Percentiles rank a stretch among this genome's conserved stretches.
These are phyloP conservation scores for Musa itinerans DNA, from an alignment of 176 grass and related monocot genomes.

Conservation along the genomic window DNA sequence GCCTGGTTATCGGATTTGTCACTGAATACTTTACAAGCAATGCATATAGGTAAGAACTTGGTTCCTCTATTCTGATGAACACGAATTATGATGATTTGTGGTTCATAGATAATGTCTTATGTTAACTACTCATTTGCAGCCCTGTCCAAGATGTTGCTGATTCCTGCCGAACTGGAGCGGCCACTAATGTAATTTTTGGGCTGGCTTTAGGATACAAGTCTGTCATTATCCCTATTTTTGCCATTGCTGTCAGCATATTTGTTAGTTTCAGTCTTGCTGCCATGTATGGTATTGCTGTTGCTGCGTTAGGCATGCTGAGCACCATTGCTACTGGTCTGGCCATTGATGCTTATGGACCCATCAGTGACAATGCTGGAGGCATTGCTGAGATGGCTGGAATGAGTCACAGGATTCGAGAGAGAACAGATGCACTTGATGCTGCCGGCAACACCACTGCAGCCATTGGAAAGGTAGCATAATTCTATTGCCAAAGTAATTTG, in stretches of 20 bases:
- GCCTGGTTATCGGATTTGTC: constrained; percentile 48
- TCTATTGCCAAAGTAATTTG: background rate
- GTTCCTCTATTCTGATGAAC: background rate
- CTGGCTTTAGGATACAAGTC: constrained; percentile 58
- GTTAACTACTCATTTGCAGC: constrained; percentile 3
- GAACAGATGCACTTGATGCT: constrained; percentile 44
- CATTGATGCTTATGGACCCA: constrained; percentile 49
- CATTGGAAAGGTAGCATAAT: constrained; percentile 38
- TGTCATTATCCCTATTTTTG: constrained; percentile 46
- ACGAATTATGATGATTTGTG: background rate
- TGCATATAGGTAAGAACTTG: constrained; percentile 31
- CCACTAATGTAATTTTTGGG: constrained; percentile 49
- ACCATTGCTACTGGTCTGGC: constrained; percentile 43
- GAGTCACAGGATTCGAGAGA: constrained; percentile 46
- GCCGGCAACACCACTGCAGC: constrained; percentile 45
- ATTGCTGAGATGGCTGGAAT: constrained; percentile 54
- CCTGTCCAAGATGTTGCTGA: constrained; percentile 52
- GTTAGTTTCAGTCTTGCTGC: constrained; percentile 42
- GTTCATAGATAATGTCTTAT: background rate
- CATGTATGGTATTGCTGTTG: constrained; percentile 50
- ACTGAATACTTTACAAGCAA: constrained; percentile 62
- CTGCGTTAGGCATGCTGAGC: constrained; percentile 49
- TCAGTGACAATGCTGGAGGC: constrained; percentile 49
- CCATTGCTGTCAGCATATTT: constrained; percentile 36
- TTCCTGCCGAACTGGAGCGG: constrained; percentile 47